Percentiles rank a stretch among this genome's conserved stretches.
Conservation (phyloP, 345 rosid species). For the Aegle marmelos region DNA sequence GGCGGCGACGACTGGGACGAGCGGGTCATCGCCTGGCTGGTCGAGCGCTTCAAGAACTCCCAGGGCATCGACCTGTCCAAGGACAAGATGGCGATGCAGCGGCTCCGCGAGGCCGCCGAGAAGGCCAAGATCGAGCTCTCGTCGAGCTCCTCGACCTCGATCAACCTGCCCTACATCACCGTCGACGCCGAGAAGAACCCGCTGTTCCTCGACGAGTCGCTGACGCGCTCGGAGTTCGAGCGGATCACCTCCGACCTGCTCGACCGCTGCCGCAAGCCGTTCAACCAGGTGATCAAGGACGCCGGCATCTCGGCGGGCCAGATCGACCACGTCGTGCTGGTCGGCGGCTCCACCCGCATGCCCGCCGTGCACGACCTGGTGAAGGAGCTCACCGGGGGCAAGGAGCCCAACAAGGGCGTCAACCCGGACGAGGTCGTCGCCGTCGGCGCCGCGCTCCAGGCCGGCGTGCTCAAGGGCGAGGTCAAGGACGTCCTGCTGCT, state of each 20-base stretch:
- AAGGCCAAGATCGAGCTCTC: background rate
- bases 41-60: background rate
- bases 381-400: background rate
- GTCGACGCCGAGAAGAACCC: background rate
- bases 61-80: background rate
- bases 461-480: slow-evolving; percentile 33
- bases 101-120: background rate
- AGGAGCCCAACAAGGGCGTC: no score
- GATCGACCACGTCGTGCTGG: background rate
- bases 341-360: background rate
- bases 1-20: background rate
- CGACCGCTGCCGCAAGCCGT: background rate
- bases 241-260: background rate
- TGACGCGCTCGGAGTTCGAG: background rate
- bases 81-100: background rate
- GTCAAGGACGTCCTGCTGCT: slow-evolving; percentile 37
- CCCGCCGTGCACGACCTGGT: background rate
- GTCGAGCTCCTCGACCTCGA: background rate
- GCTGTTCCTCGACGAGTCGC: background rate
- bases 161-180: no score
- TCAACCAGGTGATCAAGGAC: background rate
- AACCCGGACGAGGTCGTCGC: slow-evolving; percentile 45
- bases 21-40: background rate
- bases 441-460: slow-evolving; percentile 39
- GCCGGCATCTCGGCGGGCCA: background rate